Evolutionary conservation across 2,329 filamentous ascomycete species (phyloP).

Genomic region (Aspergillus piperis): DNA sequence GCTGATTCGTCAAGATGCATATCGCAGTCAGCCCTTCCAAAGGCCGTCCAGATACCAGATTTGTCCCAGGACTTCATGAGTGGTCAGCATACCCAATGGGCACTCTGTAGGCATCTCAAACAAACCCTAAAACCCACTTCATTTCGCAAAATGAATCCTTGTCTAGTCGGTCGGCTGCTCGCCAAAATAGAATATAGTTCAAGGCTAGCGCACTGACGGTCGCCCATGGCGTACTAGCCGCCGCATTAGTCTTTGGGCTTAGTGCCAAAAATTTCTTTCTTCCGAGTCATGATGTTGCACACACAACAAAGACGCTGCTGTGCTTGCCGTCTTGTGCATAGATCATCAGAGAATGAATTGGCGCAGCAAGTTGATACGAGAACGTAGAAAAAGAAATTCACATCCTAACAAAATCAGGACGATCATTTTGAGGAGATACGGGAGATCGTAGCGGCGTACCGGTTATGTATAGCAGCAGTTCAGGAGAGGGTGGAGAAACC

Average conservation of each 20-base stretch:
- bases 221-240: not conserved
- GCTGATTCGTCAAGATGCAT: not conserved
- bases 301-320: not conserved
- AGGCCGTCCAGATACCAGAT: not conserved
- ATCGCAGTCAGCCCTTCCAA: not conserved
- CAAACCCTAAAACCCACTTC: not conserved
- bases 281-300: not conserved
- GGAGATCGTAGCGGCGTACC: not conserved
- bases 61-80: not conserved
- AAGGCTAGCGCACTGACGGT: constrained; percentile 8
- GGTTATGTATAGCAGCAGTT: not conserved
- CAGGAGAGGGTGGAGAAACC: constrained; percentile 1
- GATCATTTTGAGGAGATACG: no score
- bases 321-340: not conserved
- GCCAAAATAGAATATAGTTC: not conserved
- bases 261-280: not conserved
- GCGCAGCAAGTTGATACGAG: not conserved
- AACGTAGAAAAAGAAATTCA: not conserved
- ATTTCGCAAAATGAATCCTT: not conserved
- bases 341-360: not conserved
- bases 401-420: not conserved
- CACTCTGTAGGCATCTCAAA: not conserved
- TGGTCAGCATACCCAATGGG: not conserved
- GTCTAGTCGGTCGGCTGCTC: not conserved
- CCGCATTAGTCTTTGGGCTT: not conserved